A percentile compares a stretch with the other conserved stretches of the same genome.
phyloP scores from a whole-genome alignment of 306 rosid species.

The Cucumis sativus region DNA sequence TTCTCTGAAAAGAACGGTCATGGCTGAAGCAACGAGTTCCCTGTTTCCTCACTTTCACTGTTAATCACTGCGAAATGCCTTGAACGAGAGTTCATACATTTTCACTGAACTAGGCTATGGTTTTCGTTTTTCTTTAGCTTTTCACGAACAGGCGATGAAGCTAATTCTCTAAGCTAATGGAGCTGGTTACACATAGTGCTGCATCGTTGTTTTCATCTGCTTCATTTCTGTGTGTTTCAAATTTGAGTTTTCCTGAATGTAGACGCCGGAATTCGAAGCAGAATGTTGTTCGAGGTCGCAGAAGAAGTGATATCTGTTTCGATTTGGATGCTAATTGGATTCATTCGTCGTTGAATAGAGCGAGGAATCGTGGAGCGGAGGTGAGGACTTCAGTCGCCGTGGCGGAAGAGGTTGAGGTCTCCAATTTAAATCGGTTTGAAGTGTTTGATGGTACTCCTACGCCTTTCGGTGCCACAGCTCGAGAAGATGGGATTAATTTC shows the following conservation, averaged over 20 bases:
- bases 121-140: neutral
- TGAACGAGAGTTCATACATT: neutral
- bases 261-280: slow-evolving; percentile 2
- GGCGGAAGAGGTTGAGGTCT: slow-evolving; percentile 14
- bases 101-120: neutral
- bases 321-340: neutral
- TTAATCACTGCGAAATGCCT: neutral
- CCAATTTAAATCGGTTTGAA: slow-evolving; percentile 30
- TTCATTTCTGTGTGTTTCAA: neutral
- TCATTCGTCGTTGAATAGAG: slow-evolving; percentile 1
- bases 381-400: slow-evolving; percentile 4
- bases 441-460: slow-evolving; percentile 38
- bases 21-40: slow-evolving; percentile 7
- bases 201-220: neutral
- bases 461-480: slow-evolving; percentile 56
- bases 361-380: slow-evolving; percentile 7
- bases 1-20: slow-evolving; percentile 3
- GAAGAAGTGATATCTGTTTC: neutral
- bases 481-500: slow-evolving; percentile 67
- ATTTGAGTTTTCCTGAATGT: neutral
- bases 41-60: neutral
- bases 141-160: neutral
- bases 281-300: neutral
- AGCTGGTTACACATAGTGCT: neutral
- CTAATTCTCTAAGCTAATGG: neutral